Conservation (phyloP, 176 grass and related monocot species). For the Musa troglodytarum region DNA sequence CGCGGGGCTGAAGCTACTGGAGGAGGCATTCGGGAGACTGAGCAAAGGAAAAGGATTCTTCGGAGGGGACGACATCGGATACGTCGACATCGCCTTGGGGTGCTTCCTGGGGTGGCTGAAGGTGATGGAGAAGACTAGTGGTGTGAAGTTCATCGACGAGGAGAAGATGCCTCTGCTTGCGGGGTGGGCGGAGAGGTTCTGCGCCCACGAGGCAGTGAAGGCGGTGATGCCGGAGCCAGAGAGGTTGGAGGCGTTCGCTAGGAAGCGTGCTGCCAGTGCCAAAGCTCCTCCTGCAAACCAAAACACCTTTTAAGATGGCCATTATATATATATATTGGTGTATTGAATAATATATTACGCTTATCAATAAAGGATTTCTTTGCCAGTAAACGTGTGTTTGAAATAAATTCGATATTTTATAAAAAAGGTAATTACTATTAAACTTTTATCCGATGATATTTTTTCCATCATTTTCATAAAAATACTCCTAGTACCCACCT, state of each 20-base stretch:
- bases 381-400: no score
- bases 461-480: no score
- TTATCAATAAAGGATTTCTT: no score
- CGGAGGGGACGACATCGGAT: background rate
- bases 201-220: background rate
- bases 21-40: conserved; percentile 1
- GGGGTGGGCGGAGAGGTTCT: background rate
- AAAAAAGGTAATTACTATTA: no score
- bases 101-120: background rate
- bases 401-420: no score
- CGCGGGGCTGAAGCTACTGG: background rate
- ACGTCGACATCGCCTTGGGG: background rate
- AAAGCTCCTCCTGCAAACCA: no score
- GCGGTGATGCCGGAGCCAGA: background rate
- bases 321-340: no score
- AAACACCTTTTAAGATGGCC: no score
- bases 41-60: conserved; percentile 23
- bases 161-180: background rate
- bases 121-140: background rate
- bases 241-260: background rate
- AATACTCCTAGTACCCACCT: no score
- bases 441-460: no score
- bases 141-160: background rate
- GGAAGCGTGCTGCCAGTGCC: background rate
- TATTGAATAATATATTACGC: no score